A percentile compares a stretch with the other conserved stretches of the same genome.
phyloP scores from a whole-genome alignment of 2,329 filamentous ascomycete genomes.

The Ophiostoma ulmi region DNA sequence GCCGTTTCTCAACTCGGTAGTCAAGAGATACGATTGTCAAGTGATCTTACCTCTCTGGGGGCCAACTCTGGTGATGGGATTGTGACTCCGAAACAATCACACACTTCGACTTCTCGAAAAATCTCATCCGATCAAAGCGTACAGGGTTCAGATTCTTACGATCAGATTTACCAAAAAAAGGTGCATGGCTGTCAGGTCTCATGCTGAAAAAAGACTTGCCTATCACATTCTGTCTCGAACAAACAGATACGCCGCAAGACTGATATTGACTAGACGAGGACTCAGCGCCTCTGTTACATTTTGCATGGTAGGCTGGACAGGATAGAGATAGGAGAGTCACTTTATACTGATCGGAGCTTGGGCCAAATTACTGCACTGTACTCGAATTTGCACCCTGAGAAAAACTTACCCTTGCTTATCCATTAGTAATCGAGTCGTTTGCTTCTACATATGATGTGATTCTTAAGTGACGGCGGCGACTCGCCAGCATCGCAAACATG shows the following conservation, averaged over 20 bases:
- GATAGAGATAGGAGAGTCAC: background rate
- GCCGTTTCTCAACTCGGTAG: background rate
- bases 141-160: background rate
- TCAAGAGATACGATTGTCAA: background rate
- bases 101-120: background rate
- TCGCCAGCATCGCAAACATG: background rate
- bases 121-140: background rate
- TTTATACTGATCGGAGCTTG: background rate
- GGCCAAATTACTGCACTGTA: background rate
- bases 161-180: background rate
- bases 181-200: background rate
- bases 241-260: background rate
- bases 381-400: background rate
- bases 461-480: background rate
- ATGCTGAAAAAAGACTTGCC: background rate
- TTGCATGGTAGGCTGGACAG: background rate
- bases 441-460: background rate
- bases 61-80: background rate
- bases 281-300: background rate
- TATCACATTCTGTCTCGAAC: background rate
- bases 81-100: background rate
- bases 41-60: background rate
- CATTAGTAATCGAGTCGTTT: background rate
- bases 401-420: background rate
- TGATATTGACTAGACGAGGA: background rate